Conservation (phyloP, 129 eudicot species). For the Cynara cardunculus region DNA sequence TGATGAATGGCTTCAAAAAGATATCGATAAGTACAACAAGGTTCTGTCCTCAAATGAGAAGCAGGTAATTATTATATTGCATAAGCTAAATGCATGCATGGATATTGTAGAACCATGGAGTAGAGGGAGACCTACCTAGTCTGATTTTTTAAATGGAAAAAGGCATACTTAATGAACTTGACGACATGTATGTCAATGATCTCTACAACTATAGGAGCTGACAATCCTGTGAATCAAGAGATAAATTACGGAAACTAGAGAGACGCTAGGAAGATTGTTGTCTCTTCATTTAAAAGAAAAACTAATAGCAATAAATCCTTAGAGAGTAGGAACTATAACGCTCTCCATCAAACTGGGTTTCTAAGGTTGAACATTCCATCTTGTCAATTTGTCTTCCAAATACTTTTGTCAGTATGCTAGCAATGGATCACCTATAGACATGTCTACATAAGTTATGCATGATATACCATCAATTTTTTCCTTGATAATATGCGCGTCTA, state of each 20-base stretch:
- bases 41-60: conserved; percentile 55
- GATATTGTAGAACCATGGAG: background rate
- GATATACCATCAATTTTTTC: background rate
- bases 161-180: background rate
- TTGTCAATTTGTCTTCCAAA: background rate
- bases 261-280: background rate
- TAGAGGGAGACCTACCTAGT: background rate
- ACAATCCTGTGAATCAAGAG: background rate
- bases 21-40: conserved; percentile 72
- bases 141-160: background rate
- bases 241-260: background rate
- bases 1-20: conserved; percentile 91
- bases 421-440: background rate
- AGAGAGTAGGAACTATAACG: background rate
- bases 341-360: background rate
- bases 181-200: background rate
- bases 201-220: background rate
- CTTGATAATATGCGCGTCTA: background rate
- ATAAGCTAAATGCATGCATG: background rate
- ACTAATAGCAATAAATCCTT: background rate
- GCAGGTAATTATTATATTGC: conserved; percentile 51
- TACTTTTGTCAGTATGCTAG: background rate
- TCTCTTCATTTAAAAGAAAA: background rate
- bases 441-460: background rate
- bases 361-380: background rate